Evolutionary conservation across 495 filamentous ascomycete species (phyloP).

Genomic region (Pseudoneurospora amorphoporcata): DNA sequence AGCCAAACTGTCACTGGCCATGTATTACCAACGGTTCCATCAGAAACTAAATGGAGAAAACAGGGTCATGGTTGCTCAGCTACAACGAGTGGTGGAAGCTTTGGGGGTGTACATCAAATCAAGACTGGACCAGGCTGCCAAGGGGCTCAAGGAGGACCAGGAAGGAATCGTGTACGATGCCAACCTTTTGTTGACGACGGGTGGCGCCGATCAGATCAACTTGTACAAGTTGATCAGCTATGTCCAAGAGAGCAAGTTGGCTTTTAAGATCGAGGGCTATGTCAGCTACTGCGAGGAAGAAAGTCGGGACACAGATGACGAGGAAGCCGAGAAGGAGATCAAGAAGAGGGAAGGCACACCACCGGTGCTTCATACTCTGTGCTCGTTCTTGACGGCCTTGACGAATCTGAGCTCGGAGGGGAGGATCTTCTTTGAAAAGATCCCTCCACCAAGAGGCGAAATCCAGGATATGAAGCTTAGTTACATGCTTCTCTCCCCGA

Average conservation of each 20-base stretch:
- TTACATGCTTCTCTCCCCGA: slow-evolving; percentile 91
- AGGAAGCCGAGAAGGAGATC: not conserved
- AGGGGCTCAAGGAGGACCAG: slow-evolving; percentile 25
- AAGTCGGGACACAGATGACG: not conserved
- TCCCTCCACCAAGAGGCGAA: slow-evolving; percentile 1
- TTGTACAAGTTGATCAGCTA: slow-evolving; percentile 79
- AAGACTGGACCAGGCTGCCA: slow-evolving; percentile 38
- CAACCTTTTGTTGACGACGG: slow-evolving; percentile 63
- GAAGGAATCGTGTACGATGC: slow-evolving; percentile 50
- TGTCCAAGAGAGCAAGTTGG: slow-evolving; percentile 84
- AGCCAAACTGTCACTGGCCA: slow-evolving; percentile 61
- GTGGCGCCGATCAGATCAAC: slow-evolving; percentile 92
- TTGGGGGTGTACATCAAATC: slow-evolving; percentile 39
- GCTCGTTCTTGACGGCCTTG: slow-evolving; percentile 70
- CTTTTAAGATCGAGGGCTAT: slow-evolving; percentile 90
- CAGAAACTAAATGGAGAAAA: slow-evolving; percentile 83
- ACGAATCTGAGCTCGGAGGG: slow-evolving; percentile 87
- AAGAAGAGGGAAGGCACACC: slow-evolving; percentile 16
- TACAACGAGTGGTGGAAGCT: slow-evolving; percentile 69
- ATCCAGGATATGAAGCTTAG: slow-evolving; percentile 52
- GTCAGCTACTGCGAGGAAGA: slow-evolving; percentile 46
- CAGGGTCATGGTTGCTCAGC: slow-evolving; percentile 79
- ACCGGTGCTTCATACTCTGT: slow-evolving; percentile 73
- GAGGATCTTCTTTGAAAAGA: slow-evolving; percentile 66
- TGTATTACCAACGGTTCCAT: slow-evolving; percentile 79